Conservation (phyloP, 2,329 filamentous ascomycete genomes). For the Fusarium sulawesiense region DNA sequence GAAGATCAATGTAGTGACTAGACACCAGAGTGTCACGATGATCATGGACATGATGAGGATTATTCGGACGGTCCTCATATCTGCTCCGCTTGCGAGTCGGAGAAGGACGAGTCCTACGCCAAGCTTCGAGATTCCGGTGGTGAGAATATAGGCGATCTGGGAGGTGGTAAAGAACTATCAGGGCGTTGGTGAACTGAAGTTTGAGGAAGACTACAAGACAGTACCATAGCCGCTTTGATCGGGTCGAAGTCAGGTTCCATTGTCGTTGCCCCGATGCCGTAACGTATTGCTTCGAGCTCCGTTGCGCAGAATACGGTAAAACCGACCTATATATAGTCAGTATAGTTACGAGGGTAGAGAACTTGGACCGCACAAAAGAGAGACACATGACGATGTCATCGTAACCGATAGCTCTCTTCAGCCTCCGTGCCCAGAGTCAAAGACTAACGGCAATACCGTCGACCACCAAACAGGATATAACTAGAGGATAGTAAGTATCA, state of each 20-base stretch:
- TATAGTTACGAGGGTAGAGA: too few species aligned
- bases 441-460: not conserved
- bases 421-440: not conserved
- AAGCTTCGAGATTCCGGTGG: not conserved
- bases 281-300: conserved; percentile 1
- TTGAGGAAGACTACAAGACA: not conserved
- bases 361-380: not conserved
- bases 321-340: not conserved
- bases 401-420: not conserved
- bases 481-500: not conserved
- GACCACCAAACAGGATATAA: not conserved
- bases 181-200: fast-evolving
- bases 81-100: not conserved
- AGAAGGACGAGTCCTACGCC: conserved; percentile 2
- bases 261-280: not conserved
- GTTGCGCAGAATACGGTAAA: not conserved
- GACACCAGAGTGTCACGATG: not conserved
- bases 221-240: not conserved
- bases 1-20: not conserved
- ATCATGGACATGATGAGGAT: not conserved
- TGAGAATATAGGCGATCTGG: not conserved
- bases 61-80: not conserved
- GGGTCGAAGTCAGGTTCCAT: not conserved
- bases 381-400: not conserved
- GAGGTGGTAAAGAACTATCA: not conserved